These are phyloP conservation scores for Gentiana dahurica DNA, from an alignment of 257 asterid species.

Conservation along the genomic window DNA sequence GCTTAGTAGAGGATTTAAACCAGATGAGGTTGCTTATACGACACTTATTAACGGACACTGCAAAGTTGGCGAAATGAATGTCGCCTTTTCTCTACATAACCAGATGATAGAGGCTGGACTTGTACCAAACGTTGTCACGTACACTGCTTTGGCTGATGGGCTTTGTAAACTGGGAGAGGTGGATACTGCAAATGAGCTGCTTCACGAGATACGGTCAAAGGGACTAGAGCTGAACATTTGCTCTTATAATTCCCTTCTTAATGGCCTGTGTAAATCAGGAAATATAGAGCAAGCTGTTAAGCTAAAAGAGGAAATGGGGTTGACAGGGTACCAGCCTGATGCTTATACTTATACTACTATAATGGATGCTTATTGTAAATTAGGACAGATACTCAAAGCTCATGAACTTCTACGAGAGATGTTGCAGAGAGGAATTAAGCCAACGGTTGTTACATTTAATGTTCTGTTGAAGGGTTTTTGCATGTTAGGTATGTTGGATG, in stretches of 20 bases:
- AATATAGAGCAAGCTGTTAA: conserved; percentile 48
- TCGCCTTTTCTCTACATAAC: conserved; percentile 76
- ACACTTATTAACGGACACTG: conserved; percentile 79
- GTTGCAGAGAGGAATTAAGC: conserved; percentile 59
- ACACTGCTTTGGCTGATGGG: conserved; percentile 88
- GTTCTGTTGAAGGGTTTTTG: conserved; percentile 90
- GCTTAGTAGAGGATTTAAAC: conserved; percentile 52
- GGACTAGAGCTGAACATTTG: conserved; percentile 66
- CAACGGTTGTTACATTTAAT: conserved; percentile 83
- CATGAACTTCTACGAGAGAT: conserved; percentile 71
- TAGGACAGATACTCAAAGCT: conserved; percentile 59
- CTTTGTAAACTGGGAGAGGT: conserved; percentile 85
- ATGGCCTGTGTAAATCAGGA: conserved; percentile 86
- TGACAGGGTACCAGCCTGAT: conserved; percentile 59
- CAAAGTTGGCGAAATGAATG: conserved; percentile 54
- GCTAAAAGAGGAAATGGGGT: conserved; percentile 69
- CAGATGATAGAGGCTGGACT: conserved; percentile 62
- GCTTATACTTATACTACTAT: conserved; percentile 68
- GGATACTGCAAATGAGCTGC: conserved; percentile 75
- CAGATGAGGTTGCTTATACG: conserved; percentile 79
- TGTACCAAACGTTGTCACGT: conserved; percentile 74
- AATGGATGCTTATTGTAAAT: conserved; percentile 89
- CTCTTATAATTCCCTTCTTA: conserved; percentile 71
- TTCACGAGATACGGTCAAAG: conserved; percentile 57
- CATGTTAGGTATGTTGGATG: conserved; percentile 62